Percentiles rank a stretch among this genome's conserved stretches.
Conservation (phyloP, 768 basidiomycete species). For the Myochromella boudieri region DNA sequence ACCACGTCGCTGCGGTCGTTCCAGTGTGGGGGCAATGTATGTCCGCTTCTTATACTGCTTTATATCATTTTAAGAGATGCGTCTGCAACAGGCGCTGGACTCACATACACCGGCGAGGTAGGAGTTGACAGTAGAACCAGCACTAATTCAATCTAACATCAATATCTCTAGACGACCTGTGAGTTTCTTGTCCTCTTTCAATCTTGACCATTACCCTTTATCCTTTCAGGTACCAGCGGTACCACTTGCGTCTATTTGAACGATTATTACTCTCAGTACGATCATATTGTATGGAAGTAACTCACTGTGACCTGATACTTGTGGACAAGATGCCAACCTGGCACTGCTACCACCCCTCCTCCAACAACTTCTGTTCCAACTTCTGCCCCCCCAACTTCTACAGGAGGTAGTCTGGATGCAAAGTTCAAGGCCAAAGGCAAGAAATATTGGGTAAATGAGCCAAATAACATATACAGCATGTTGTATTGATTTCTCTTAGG, state of each 20-base stretch:
- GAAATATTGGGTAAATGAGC: conserved; percentile 25
- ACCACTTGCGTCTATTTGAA: conserved; percentile 28
- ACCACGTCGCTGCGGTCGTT: conserved; percentile 21
- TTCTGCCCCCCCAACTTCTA: conserved; percentile 17
- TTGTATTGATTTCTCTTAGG: conserved; percentile 15
- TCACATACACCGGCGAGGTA: conserved; percentile 32
- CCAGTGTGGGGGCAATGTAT: conserved; percentile 37
- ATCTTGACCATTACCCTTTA: neutral
- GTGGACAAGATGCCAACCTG: conserved; percentile 29
- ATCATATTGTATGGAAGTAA: neutral
- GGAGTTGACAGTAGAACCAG: too few species aligned
- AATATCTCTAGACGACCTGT: conserved; percentile 21
- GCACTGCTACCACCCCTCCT: conserved; percentile 11
- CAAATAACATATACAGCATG: neutral
- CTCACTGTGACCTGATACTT: neutral
- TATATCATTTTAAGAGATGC: neutral
- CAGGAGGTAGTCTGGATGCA: conserved; percentile 18
- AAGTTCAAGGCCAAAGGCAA: conserved; percentile 26
- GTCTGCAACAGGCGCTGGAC: conserved; percentile 24
- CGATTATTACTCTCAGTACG: conserved; percentile 28
- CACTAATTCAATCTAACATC: neutral
- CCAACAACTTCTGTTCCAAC: conserved; percentile 16
- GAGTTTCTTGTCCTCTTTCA: neutral
- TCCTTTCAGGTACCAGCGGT: conserved; percentile 30
- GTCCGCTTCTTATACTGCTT: conserved; percentile 5